These are phyloP conservation scores for Fusarium keratoplasticum DNA, from an alignment of 2,329 filamentous ascomycete genomes.

Conservation along the genomic window DNA sequence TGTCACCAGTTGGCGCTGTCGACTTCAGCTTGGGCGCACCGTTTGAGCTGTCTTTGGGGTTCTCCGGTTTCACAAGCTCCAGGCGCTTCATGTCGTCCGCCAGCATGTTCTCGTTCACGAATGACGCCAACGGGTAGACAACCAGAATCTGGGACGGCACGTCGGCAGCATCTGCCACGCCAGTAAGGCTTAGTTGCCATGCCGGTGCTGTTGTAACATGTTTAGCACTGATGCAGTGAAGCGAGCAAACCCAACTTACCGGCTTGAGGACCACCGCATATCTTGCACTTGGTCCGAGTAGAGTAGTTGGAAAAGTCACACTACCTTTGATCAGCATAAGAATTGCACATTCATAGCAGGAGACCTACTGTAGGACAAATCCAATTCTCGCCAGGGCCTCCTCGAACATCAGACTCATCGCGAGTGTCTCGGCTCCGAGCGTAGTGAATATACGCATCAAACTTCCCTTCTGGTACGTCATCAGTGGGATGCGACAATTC, in stretches of 20 bases:
- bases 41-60: conserved; percentile 57
- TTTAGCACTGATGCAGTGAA: neutral
- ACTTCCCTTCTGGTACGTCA: conserved; percentile 53
- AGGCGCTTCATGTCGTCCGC: conserved; percentile 80
- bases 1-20: conserved; percentile 66
- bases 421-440: conserved; percentile 52
- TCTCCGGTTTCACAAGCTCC: conserved; percentile 70
- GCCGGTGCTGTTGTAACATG: conserved; percentile 35
- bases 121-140: conserved; percentile 76
- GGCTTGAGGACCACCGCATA: conserved; percentile 49
- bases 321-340: conserved; percentile 41
- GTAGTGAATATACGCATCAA: conserved; percentile 55
- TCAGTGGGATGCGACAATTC: conserved; percentile 52
- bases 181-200: conserved; percentile 56
- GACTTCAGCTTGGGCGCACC: conserved; percentile 67
- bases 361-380: conserved; percentile 48
- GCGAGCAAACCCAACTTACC: conserved; percentile 39
- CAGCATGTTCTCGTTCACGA: conserved; percentile 78
- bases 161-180: conserved; percentile 62
- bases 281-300: conserved; percentile 52
- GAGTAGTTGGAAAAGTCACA: conserved; percentile 56
- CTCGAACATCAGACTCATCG: conserved; percentile 43
- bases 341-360: neutral
- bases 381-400: conserved; percentile 48
- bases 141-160: conserved; percentile 80